phyloP scores from a whole-genome alignment of 768 basidiomycete genomes.

The Psilocybe cyanescens region DNA sequence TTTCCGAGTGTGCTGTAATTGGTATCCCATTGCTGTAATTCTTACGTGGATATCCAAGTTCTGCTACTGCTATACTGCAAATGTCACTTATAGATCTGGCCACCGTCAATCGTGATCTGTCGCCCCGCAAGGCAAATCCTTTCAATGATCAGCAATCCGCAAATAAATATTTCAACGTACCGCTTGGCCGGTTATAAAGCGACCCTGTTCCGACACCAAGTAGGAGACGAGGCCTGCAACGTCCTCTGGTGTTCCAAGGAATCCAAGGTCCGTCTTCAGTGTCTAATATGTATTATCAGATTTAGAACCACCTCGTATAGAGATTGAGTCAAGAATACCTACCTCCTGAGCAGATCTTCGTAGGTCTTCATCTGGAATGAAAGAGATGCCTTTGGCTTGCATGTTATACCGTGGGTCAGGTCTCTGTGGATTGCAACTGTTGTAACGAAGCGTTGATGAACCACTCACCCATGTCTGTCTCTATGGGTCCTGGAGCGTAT shows the following conservation, averaged over 20 bases:
- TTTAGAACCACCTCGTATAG: not conserved
- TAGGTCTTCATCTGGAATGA: too few relatives aligned
- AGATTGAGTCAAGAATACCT: not conserved
- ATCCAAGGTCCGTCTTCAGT: not conserved
- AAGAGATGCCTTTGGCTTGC: too few relatives aligned
- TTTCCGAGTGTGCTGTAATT: too few relatives aligned
- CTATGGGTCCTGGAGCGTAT: constrained; percentile 37
- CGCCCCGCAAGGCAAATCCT: not conserved
- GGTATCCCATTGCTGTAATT: too few relatives aligned
- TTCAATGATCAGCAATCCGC: not conserved
- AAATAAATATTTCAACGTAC: not conserved
- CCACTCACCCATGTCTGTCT: constrained; percentile 9
- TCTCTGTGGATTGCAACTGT: too few relatives aligned
- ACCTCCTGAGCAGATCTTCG: not conserved
- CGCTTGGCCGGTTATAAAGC: constrained; percentile 14
- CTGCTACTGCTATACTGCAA: not conserved
- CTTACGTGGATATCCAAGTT: too few relatives aligned
- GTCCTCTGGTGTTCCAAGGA: constrained; percentile 10
- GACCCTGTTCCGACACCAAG: constrained; percentile 8
- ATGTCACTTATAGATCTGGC: not conserved
- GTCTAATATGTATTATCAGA: not conserved
- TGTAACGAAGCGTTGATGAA: not conserved
- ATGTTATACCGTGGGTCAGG: too few relatives aligned
- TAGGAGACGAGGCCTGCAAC: constrained; percentile 20
- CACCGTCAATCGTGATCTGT: not conserved